Evolutionary conservation across 306 rosid genomes (phyloP).

Genomic region (Quercus parvula): DNA sequence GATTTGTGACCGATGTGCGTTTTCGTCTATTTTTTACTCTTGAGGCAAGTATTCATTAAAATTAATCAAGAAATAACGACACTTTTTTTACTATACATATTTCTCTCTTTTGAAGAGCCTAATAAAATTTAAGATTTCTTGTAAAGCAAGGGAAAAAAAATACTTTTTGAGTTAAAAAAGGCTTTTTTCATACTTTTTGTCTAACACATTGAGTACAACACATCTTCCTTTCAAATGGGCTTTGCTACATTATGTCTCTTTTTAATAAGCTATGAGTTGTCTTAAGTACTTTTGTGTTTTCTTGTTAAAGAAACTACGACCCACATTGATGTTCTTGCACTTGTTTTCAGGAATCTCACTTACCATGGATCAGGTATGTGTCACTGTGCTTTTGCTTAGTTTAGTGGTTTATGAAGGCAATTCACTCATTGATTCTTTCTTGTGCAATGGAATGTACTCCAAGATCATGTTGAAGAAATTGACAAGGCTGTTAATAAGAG

Average conservation of each 20-base stretch:
- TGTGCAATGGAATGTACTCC: slow-evolving; percentile 85
- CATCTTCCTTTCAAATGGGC: background rate
- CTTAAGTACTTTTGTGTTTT: background rate
- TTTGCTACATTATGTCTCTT: background rate
- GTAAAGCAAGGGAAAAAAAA: background rate
- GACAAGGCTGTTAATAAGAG: slow-evolving; percentile 61
- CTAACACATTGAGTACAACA: background rate
- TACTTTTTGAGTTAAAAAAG: background rate
- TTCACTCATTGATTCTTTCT: background rate
- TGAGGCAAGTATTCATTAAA: background rate
- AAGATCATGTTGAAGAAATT: slow-evolving; percentile 63
- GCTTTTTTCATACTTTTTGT: background rate
- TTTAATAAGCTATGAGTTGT: background rate
- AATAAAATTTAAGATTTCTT: background rate
- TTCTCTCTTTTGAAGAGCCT: background rate
- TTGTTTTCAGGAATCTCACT: slow-evolving; percentile 80
- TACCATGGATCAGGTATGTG: slow-evolving; percentile 78
- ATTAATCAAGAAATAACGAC: background rate
- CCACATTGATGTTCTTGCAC: slow-evolving; percentile 25
- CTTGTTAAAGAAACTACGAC: background rate
- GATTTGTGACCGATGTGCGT: background rate
- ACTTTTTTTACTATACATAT: background rate
- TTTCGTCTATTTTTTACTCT: background rate
- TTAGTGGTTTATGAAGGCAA: too few species aligned
- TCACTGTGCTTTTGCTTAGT: background rate